Percentiles rank a stretch among this genome's conserved stretches.
Evolutionary conservation across 257 asterid genomes (phyloP).

Genomic region (Marsdenia floribunda): DNA sequence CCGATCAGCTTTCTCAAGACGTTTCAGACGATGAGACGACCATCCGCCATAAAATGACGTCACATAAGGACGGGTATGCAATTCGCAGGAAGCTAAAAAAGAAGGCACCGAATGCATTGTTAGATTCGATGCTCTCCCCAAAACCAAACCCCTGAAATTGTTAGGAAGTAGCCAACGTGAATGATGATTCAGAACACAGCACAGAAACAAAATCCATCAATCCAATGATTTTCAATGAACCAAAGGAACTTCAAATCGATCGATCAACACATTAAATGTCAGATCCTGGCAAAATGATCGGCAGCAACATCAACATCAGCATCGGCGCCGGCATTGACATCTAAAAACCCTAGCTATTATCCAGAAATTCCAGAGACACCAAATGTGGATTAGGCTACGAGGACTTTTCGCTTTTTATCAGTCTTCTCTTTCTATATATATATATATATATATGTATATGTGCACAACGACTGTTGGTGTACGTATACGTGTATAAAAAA

Average conservation of each 20-base stretch:
- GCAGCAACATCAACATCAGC: constrained; percentile 1
- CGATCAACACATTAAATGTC: neutral
- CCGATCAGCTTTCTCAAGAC: constrained; percentile 54
- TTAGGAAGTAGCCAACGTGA: constrained; percentile 14
- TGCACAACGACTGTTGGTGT: neutral
- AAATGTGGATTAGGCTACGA: neutral
- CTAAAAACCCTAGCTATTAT: constrained; percentile 16
- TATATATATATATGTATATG: no score
- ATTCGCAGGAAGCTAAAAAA: constrained; percentile 14
- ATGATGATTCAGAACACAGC: neutral
- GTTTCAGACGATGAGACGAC: constrained; percentile 72
- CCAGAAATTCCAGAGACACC: neutral
- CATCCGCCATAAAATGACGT: constrained; percentile 47
- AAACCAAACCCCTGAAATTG: constrained; percentile 3
- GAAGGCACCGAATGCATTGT: constrained; percentile 94
- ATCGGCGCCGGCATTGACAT: constrained; percentile 11
- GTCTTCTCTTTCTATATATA: neutral
- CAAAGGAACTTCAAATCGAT: neutral
- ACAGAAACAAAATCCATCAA: neutral
- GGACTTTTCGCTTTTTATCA: neutral
- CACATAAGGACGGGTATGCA: constrained; percentile 35
- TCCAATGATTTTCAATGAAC: neutral
- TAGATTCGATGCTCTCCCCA: constrained; percentile 72
- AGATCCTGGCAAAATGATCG: constrained; percentile 9
- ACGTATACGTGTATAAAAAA: neutral